Percentiles rank a stretch among this genome's conserved stretches.
These are phyloP conservation scores for Ustilago lituana DNA, from an alignment of 1,284 basidiomycete species.

Conservation along the genomic window DNA sequence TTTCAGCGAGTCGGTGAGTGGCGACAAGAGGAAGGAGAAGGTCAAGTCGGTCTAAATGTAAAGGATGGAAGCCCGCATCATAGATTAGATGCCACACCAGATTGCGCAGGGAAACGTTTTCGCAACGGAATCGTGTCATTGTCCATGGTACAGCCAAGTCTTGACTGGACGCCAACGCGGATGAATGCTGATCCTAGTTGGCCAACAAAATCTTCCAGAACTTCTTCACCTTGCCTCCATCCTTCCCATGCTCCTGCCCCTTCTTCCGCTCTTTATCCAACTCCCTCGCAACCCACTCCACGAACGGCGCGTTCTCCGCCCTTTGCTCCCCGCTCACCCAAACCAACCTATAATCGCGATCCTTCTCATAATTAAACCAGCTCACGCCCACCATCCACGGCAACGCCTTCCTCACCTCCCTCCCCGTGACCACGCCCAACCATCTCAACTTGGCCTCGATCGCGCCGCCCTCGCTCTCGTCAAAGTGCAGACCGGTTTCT, in stretches of 20 bases:
- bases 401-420: conserved; percentile 7
- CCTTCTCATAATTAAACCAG: conserved; percentile 50
- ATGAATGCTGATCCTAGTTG: no score
- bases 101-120: no score
- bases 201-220: conserved; percentile 29
- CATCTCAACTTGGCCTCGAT: conserved; percentile 20
- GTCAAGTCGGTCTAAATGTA: background rate
- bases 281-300: background rate
- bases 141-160: no score
- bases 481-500: conserved; percentile 40
- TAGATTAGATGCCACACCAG: no score
- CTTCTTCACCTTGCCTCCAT: conserved; percentile 14
- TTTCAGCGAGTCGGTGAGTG: conserved; percentile 2
- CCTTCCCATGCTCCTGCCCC: background rate
- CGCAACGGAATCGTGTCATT: no score
- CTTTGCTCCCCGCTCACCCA: background rate
- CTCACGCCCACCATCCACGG: conserved; percentile 12
- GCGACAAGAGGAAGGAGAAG: background rate
- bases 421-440: conserved; percentile 18
- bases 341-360: conserved; percentile 29
- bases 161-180: no score
- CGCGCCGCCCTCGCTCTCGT: background rate
- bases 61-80: no score
- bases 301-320: conserved; percentile 6
- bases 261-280: background rate